phyloP scores from a whole-genome alignment of 208 protist species.

The Wallacemonas sp. region DNA sequence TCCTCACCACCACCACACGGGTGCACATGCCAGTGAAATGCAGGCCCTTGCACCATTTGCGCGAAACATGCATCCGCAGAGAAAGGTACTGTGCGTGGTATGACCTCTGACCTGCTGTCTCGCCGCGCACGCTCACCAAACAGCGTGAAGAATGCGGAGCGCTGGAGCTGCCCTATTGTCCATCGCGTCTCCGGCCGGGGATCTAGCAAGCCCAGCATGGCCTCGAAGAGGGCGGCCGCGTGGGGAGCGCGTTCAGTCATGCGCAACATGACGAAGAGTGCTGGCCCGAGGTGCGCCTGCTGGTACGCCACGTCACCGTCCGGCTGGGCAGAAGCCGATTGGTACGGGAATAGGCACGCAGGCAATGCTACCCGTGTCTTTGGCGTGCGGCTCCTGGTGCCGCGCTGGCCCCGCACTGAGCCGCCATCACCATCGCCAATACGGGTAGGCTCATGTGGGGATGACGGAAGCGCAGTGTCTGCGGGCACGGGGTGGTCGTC shows the following conservation, averaged over 20 bases:
- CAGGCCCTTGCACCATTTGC: not conserved
- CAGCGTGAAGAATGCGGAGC: slow-evolving; percentile 19
- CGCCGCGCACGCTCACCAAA: not conserved
- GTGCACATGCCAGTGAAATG: slow-evolving; percentile 6
- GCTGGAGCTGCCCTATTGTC: slow-evolving; percentile 27
- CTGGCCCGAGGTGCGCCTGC: not conserved
- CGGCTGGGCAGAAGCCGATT: too few relatives aligned
- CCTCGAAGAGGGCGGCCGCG: slow-evolving; percentile 9
- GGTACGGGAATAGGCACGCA: slow-evolving; percentile 4
- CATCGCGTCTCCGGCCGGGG: slow-evolving; percentile 28
- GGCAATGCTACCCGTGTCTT: not conserved
- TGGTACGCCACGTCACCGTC: too few relatives aligned
- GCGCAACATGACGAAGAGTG: slow-evolving; percentile 11
- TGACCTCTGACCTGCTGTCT: not conserved
- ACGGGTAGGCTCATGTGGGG: too few relatives aligned
- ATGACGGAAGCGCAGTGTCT: too few relatives aligned
- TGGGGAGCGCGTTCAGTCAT: slow-evolving; percentile 7
- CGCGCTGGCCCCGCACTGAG: too few relatives aligned
- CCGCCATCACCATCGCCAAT: too few relatives aligned
- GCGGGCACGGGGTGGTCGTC: too few relatives aligned
- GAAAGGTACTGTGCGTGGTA: not conserved
- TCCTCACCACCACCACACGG: too few relatives aligned
- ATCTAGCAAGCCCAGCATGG: slow-evolving; percentile 32
- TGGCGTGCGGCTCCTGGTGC: too few relatives aligned
- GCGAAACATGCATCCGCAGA: not conserved